Percentiles rank a stretch among this genome's conserved stretches.
phyloP scores from a whole-genome alignment of 495 filamentous ascomycete genomes.

The Aspergillus bertholletiae region DNA sequence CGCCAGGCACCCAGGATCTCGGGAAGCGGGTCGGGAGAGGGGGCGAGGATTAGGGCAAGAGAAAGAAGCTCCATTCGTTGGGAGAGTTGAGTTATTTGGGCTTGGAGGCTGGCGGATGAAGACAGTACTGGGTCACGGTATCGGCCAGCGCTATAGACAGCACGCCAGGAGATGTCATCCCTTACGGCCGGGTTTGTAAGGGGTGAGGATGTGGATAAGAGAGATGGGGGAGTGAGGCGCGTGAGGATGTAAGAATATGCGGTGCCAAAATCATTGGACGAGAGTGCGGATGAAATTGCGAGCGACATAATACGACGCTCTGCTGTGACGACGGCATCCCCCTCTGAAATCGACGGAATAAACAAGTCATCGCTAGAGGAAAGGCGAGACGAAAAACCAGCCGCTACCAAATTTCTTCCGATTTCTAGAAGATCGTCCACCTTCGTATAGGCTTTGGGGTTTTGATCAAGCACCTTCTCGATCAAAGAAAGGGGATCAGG shows the following conservation, averaged over 20 bases:
- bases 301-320: conserved; percentile 77
- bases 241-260: conserved; percentile 93
- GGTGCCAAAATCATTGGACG: conserved; percentile 90
- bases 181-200: conserved; percentile 28
- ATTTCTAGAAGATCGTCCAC: conserved; percentile 81
- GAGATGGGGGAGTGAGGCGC: conserved; percentile 43
- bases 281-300: conserved; percentile 83
- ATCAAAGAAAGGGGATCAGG: conserved; percentile 80
- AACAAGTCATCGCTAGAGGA: conserved; percentile 17
- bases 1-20: conserved; percentile 85
- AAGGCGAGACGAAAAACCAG: conserved; percentile 48
- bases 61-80: conserved; percentile 91
- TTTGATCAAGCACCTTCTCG: conserved; percentile 83
- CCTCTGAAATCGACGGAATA: conserved; percentile 9
- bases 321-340: conserved; percentile 30
- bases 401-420: conserved; percentile 69
- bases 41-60: conserved; percentile 76
- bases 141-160: conserved; percentile 82
- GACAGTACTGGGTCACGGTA: conserved; percentile 52
- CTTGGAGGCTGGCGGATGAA: conserved; percentile 24
- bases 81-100: conserved; percentile 41
- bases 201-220: conserved; percentile 27
- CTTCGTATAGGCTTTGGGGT: conserved; percentile 78
- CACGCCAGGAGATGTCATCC: conserved; percentile 89
- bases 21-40: conserved; percentile 64